Evolutionary conservation across 2,329 filamentous ascomycete species (phyloP), one percentile per base, ranked within the genome.

Genomic region (Atkinsonella texensis): DNA sequence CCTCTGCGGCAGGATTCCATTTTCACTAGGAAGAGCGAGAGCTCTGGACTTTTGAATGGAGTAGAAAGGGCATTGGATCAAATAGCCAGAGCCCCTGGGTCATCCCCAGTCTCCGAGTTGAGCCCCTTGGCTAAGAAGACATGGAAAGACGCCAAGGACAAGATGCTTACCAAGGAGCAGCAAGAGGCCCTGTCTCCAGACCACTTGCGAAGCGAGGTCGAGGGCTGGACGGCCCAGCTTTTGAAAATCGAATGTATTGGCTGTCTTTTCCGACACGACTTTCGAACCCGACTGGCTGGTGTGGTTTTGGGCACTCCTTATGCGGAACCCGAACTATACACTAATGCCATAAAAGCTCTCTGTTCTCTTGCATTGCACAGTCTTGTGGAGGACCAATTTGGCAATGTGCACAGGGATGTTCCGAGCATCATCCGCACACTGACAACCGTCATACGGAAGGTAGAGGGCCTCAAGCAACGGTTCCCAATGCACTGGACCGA

Each of bases 351-450:
- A n/a, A 80, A 82, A 53, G 79, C 84, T 0, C 70, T 93, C 40
- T 81, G 80, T 12, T 75, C 77, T 48, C 74, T 97, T 31, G 79
- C 87, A 0, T 77, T 88, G 4, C 78, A 79, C 55, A 91, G 86
- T 65, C 69, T 96, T 50, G 72, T 73, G 3, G 90, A 97, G 66
- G 91, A 97, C 64, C 77, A 77, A 46, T 93, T 83, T 62, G 91
- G 91, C 13, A 86, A 87, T 58, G 91, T 94, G n/a, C 85, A 94
- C 57, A 76, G 82, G 43, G 87, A 93, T 56, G 81, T 97, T 2
- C 80, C 86, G 1, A 70, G 70, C 47, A 83, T 95, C 52, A 80
- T 96, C 48, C 79, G 84, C 46, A 80, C 81, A 1, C 79, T 94
- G 54, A 90, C 87, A 0, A 59, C 65, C 0, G 81, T 86, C 0